These are phyloP conservation scores for Hordeum pubiflorum DNA, from an alignment of 202 grass and related monocot genomes.

Conservation along the genomic window DNA sequence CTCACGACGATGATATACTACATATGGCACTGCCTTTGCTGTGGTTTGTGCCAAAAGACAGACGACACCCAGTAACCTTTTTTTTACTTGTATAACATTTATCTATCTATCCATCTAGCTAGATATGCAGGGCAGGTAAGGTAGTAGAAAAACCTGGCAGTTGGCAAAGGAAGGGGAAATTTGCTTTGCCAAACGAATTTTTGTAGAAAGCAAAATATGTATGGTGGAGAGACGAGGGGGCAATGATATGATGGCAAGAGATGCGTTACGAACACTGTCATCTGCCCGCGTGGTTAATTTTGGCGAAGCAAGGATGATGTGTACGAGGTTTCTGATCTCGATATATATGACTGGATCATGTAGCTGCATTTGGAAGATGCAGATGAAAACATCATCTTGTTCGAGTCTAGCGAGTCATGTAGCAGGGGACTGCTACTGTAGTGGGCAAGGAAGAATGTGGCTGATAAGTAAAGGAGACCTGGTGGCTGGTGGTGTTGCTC, in stretches of 20 bases:
- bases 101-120: background rate
- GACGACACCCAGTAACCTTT: constrained; percentile 1
- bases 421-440: background rate
- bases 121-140: background rate
- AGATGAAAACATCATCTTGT: background rate
- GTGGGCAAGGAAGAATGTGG: background rate
- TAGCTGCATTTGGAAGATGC: background rate
- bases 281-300: background rate
- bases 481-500: background rate
- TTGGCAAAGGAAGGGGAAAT: constrained; percentile 17
- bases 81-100: background rate
- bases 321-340: background rate
- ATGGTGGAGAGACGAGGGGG: background rate
- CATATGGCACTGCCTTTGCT: constrained; percentile 5
- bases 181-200: constrained; percentile 25
- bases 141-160: constrained; percentile 17
- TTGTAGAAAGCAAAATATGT: constrained; percentile 37
- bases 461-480: no score
- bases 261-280: background rate
- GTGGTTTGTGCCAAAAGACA: constrained; percentile 6
- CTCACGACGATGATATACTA: background rate
- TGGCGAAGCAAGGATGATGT: background rate
- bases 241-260: constrained; percentile 14
- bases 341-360: background rate
- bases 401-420: no score